Conservation (phyloP, 345 rosid species). For the Acer saccharum region DNA sequence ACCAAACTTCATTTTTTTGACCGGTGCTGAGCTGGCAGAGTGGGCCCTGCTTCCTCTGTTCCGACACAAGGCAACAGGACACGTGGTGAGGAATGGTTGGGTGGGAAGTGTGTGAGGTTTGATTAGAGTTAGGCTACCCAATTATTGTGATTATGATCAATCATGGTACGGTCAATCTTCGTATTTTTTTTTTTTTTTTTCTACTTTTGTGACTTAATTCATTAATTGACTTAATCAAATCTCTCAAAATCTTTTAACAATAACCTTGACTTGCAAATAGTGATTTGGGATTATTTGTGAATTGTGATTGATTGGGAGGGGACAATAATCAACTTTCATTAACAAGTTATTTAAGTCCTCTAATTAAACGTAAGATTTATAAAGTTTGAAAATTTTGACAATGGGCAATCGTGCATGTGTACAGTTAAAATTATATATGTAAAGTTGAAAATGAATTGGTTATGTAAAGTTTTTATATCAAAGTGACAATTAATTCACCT, state of each 20-base stretch:
- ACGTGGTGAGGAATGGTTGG: slow-evolving; percentile 27
- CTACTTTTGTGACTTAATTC: too few relatives aligned
- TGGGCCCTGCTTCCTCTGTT: slow-evolving; percentile 45
- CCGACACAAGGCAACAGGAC: slow-evolving; percentile 27
- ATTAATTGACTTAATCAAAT: too few relatives aligned
- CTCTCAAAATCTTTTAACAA: too few relatives aligned
- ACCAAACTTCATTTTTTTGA: slow-evolving; percentile 14
- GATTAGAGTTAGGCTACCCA: slow-evolving; percentile 34
- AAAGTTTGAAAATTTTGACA: too few relatives aligned
- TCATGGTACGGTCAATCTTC: background rate
- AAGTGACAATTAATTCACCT: too few relatives aligned
- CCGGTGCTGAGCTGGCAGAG: slow-evolving; percentile 21
- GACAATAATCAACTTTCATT: background rate
- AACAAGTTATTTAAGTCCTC: background rate
- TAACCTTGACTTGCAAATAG: background rate
- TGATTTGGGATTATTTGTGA: background rate
- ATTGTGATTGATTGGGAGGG: background rate
- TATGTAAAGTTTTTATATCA: too few relatives aligned
- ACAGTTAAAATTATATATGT: too few relatives aligned
- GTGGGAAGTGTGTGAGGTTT: background rate
- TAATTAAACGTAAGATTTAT: too few relatives aligned
- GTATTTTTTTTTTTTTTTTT: background rate
- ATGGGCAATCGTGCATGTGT: too few relatives aligned
- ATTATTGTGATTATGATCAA: background rate
- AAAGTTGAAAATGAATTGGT: too few relatives aligned